A percentile compares a stretch with the other conserved stretches of the same genome.
These are phyloP conservation scores for Amanita brunnescens DNA, from an alignment of 768 basidiomycete species.

Conservation along the genomic window DNA sequence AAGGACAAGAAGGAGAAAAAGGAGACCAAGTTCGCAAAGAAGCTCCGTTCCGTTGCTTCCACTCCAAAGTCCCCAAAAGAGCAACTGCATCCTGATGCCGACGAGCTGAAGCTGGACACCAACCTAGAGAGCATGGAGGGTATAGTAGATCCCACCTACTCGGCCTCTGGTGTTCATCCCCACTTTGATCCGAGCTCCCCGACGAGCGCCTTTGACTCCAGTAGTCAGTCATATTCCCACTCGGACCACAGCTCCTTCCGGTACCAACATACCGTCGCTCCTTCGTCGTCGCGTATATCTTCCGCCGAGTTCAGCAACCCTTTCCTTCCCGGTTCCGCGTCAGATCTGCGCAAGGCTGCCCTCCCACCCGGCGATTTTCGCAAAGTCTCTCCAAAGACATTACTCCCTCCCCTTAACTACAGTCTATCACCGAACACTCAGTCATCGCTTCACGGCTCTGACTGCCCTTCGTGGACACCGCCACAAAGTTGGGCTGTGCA, in stretches of 20 bases:
- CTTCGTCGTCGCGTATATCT: slow-evolving; percentile 8
- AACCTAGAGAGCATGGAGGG: slow-evolving; percentile 75
- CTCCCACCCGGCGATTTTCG: slow-evolving; percentile 19
- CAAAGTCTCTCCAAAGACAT: slow-evolving; percentile 48
- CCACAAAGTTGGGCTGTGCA: slow-evolving; percentile 76
- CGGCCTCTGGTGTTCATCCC: slow-evolving; percentile 10
- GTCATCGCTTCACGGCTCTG: not conserved
- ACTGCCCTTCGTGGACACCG: slow-evolving; percentile 46
- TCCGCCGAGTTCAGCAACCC: slow-evolving; percentile 33
- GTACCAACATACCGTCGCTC: slow-evolving; percentile 8
- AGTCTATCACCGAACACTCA: slow-evolving; percentile 5
- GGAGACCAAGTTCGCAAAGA: slow-evolving; percentile 5
- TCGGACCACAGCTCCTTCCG: slow-evolving; percentile 21
- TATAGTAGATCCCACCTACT: slow-evolving; percentile 49
- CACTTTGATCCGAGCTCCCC: slow-evolving; percentile 19
- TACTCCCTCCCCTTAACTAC: slow-evolving; percentile 13
- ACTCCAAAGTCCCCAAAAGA: slow-evolving; percentile 24
- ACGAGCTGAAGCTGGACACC: slow-evolving; percentile 47
- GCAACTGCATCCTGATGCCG: not conserved
- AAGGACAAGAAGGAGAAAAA: slow-evolving; percentile 10
- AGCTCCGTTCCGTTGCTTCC: slow-evolving; percentile 10
- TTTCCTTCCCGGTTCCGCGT: slow-evolving; percentile 24
- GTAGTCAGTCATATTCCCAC: slow-evolving; percentile 22
- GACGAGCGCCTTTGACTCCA: slow-evolving; percentile 33
- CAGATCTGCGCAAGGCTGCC: slow-evolving; percentile 20